Evolutionary conservation across 164 flowering plant species (phyloP), one percentile per base, ranked within the genome.

Genomic region (Kingdonia uniflora): DNA sequence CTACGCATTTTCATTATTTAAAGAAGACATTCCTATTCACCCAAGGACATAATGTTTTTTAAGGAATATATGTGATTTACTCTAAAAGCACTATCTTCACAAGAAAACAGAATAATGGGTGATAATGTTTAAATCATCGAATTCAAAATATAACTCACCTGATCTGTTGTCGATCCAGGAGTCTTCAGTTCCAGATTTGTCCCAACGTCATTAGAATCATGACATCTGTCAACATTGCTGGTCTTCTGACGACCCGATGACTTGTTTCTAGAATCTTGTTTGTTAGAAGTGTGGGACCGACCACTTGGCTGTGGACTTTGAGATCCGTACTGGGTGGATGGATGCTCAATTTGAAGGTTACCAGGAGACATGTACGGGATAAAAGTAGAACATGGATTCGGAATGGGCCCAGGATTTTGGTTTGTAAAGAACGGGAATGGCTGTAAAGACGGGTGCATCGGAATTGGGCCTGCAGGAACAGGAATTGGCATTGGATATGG

Each of bases 381-480:
- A 66, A 67, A 92, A 51, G 73, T 65, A 10, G 78, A 63, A 45
- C 65, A 62, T 6, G 73, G 74, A 53, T 69, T 73, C 5, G 76
- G 68, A 52, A 73, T 66, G 52, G 66, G 62, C 13, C 68, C 72
- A 2, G 71, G 79, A 44, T 68, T 74, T 42, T 69, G 79, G 60
- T 57, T 69, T 38, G 71, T 66, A 59, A 67, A 81, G 61, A 74
- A 84, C 1, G 92, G 80, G 62, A 58, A 88, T 19, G 96, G 87
- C 65, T 80, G 96, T 76, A 92, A 49, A 16, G 96, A 73, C 26
- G 91, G 89, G 65, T 87, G 97, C 79, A 85, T 57, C 21, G 88
- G 89, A 53, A 85, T 76, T 12, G 87, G 68, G 13, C 80, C 83
- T 6, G 85, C 59, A 61, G 90, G 82, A 51, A 83, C 66, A 12